phyloP scores from a whole-genome alignment of 202 grass and related monocot species.

The Cymbopogon flexuosus region DNA sequence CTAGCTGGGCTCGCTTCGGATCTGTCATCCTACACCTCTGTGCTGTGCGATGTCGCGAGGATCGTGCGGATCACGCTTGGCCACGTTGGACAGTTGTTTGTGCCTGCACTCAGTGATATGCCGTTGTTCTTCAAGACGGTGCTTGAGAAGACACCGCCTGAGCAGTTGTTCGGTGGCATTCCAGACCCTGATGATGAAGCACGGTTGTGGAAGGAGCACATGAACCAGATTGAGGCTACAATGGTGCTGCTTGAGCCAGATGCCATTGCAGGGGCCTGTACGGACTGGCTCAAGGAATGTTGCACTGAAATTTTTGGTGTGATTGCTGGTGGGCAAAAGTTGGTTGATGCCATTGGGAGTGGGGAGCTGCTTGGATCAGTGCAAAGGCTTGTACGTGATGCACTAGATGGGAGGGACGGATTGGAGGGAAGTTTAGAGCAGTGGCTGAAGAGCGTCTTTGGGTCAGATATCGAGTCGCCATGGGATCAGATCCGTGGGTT shows the following conservation, averaged over 20 bases:
- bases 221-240: constrained; percentile 76
- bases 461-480: constrained; percentile 83
- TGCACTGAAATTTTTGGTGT: constrained; percentile 75
- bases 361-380: constrained; percentile 62
- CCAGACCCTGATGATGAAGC: constrained; percentile 89
- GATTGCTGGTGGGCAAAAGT: constrained; percentile 40
- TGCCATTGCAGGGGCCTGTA: constrained; percentile 51
- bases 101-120: constrained; percentile 64
- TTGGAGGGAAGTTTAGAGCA: constrained; percentile 79
- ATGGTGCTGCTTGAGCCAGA: constrained; percentile 71
- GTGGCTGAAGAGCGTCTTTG: constrained; percentile 91
- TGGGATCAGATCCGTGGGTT: constrained; percentile 89
- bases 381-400: constrained; percentile 59
- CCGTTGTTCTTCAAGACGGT: constrained; percentile 85
- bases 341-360: constrained; percentile 62
- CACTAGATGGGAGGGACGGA: constrained; percentile 61
- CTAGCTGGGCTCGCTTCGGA: constrained; percentile 44
- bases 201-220: constrained; percentile 67
- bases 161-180: constrained; percentile 85
- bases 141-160: constrained; percentile 71
- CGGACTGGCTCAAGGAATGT: constrained; percentile 72
- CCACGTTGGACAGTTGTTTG: constrained; percentile 77
- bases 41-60: constrained; percentile 66
- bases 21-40: constrained; percentile 51
- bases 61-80: constrained; percentile 70